phyloP scores from a whole-genome alignment of 768 basidiomycete species.

The Leccinum boreale region DNA sequence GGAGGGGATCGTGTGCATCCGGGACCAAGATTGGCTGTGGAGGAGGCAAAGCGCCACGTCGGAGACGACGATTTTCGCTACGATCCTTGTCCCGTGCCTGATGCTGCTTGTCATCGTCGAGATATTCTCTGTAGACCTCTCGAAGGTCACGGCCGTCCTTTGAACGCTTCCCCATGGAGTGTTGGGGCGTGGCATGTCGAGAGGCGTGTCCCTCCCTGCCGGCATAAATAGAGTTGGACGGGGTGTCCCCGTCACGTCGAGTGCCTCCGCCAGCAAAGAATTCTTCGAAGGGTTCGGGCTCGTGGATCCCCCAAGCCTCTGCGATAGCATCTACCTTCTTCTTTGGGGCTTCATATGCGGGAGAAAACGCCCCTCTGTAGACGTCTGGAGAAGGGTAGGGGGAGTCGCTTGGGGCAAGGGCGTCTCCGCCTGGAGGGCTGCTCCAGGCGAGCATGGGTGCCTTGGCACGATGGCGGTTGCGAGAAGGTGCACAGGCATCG shows the following conservation, averaged over 20 bases:
- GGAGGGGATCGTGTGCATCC: constrained; percentile 45
- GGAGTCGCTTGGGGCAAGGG: constrained; percentile 36
- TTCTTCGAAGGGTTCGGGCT: constrained; percentile 88
- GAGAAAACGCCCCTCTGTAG: constrained; percentile 44
- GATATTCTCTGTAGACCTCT: constrained; percentile 43
- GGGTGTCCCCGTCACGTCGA: constrained; percentile 51
- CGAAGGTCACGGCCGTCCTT: constrained; percentile 52
- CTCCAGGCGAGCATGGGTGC: constrained; percentile 85
- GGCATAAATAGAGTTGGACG: constrained; percentile 66
- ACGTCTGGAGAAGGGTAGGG: constrained; percentile 51
- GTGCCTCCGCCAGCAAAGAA: constrained; percentile 79
- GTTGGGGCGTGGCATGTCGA: constrained; percentile 35
- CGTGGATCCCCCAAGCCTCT: constrained; percentile 91
- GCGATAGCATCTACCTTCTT: constrained; percentile 87
- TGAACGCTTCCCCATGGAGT: constrained; percentile 34
- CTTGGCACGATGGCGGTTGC: constrained; percentile 74
- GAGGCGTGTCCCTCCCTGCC: constrained; percentile 50
- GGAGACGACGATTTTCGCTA: constrained; percentile 33
- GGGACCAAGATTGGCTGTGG: constrained; percentile 81
- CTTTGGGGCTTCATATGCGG: constrained; percentile 61
- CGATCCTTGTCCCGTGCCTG: constrained; percentile 34
- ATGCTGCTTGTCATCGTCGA: constrained; percentile 37
- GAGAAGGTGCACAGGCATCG: constrained; percentile 87
- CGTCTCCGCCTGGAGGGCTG: constrained; percentile 37
- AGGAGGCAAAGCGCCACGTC: constrained; percentile 63